These are phyloP conservation scores for Rhodosporidiobolus sp. DNA, from an alignment of 768 basidiomycete species.

Conservation along the genomic window DNA sequence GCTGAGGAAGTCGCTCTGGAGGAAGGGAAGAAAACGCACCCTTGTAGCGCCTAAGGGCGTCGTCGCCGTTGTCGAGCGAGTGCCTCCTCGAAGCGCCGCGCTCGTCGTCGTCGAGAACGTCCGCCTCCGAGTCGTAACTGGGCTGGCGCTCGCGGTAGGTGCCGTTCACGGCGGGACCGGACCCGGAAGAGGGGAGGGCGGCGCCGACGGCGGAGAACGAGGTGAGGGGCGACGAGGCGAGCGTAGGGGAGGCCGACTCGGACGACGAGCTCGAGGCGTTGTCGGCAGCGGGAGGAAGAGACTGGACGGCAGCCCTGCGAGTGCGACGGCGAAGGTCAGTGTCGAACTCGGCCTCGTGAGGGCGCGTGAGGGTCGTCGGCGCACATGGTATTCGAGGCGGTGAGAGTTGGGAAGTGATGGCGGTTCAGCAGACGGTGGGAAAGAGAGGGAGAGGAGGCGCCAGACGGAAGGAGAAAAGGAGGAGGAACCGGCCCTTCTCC, in stretches of 20 bases:
- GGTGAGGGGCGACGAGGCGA: slow-evolving; percentile 12
- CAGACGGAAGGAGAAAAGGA: not conserved
- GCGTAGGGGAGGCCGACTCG: not conserved
- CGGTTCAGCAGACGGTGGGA: not conserved
- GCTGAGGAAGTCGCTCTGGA: too few relatives aligned
- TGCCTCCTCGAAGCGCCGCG: not conserved
- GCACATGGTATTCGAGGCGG: not conserved
- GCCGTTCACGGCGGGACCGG: not conserved
- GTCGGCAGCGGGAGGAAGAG: not conserved
- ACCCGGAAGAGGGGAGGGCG: not conserved
- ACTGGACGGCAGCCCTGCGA: slow-evolving; percentile 14
- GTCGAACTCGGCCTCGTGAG: not conserved
- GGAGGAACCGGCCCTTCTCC: too few relatives aligned
- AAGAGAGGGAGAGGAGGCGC: not conserved
- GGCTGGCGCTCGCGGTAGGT: not conserved
- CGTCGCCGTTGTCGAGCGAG: slow-evolving; percentile 10
- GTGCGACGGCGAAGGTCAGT: not conserved
- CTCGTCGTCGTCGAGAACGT: slow-evolving; percentile 3
- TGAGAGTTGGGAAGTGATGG: not conserved
- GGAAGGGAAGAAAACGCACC: slow-evolving; percentile 7
- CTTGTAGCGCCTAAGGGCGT: slow-evolving; percentile 23
- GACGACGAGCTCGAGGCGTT: not conserved
- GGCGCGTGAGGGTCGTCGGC: not conserved
- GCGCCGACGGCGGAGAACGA: not conserved
- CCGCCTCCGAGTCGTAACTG: slow-evolving; percentile 11